These are phyloP conservation scores for Scheffersomyces spartinae DNA, from an alignment of 805 yeast species.

Conservation along the genomic window DNA sequence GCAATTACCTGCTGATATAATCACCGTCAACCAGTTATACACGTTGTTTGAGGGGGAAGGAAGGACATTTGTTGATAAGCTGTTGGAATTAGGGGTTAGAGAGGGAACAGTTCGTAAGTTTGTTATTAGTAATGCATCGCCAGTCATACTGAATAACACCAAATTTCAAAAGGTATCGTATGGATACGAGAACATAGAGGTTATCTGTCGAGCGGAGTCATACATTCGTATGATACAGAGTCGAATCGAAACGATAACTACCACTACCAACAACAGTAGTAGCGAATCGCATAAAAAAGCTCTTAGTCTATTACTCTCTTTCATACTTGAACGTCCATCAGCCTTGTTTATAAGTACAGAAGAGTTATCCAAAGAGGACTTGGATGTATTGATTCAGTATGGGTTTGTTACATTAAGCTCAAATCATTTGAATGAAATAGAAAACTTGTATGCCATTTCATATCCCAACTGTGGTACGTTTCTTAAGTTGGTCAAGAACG, in stretches of 20 bases:
- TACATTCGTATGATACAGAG: neutral
- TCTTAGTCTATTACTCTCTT: conserved; percentile 6
- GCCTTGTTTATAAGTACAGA: conserved; percentile 14
- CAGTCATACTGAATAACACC: conserved; percentile 28
- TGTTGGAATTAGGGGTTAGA: conserved; percentile 24
- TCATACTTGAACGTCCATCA: conserved; percentile 14
- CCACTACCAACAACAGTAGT: conserved; percentile 1
- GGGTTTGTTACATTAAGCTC: conserved; percentile 37
- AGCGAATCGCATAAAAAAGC: conserved; percentile 9
- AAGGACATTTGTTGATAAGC: conserved; percentile 38
- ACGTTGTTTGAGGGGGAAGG: conserved; percentile 34
- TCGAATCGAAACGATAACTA: neutral
- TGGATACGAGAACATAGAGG: conserved; percentile 32
- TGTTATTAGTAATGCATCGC: conserved; percentile 32
- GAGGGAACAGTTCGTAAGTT: conserved; percentile 26
- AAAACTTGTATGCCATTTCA: conserved; percentile 26
- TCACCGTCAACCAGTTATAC: conserved; percentile 37
- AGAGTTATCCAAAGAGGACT: conserved; percentile 14
- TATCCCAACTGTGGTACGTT: conserved; percentile 41
- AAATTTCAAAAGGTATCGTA: conserved; percentile 22
- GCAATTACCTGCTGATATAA: conserved; percentile 27
- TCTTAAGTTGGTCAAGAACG: conserved; percentile 30
- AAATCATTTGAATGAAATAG: conserved; percentile 31
- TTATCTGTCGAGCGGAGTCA: conserved; percentile 7
- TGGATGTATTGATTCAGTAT: conserved; percentile 20